phyloP scores from a whole-genome alignment of 2,329 filamentous ascomycete species.

The Fusarium decemcellulare region DNA sequence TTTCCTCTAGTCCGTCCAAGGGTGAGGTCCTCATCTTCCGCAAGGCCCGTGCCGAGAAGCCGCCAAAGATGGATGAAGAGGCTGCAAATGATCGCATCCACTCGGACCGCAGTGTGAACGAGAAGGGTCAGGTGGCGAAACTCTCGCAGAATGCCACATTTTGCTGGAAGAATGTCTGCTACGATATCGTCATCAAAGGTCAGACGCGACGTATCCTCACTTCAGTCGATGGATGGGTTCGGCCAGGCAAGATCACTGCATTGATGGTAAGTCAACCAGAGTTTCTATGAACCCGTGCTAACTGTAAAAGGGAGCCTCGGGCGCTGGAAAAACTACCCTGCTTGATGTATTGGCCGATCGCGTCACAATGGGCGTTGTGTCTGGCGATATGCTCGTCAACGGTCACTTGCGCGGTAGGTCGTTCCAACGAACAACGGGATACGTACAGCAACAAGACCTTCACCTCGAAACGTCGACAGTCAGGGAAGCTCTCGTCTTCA shows the following conservation, averaged over 20 bases:
- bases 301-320: constrained; percentile 69
- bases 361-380: constrained; percentile 88
- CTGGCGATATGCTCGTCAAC: constrained; percentile 79
- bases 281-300: not conserved
- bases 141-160: constrained; percentile 59
- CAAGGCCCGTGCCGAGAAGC: constrained; percentile 76
- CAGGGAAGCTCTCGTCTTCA: constrained; percentile 85
- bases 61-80: not conserved
- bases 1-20: constrained; percentile 26
- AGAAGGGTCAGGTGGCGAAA: not conserved
- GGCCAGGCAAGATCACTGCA: constrained; percentile 79
- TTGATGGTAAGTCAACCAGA: constrained; percentile 63
- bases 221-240: constrained; percentile 80
- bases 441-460: constrained; percentile 91
- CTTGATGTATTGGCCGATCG: constrained; percentile 87
- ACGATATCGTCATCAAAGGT: constrained; percentile 78
- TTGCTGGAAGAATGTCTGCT: constrained; percentile 79
- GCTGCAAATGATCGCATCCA: not conserved
- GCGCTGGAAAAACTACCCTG: constrained; percentile 89
- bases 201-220: constrained; percentile 75
- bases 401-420: constrained; percentile 76
- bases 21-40: constrained; percentile 37
- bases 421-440: constrained; percentile 90
- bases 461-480: constrained; percentile 74
- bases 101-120: not conserved